These are phyloP conservation scores for Citrus unshiu DNA, from an alignment of 345 rosid species.

Conservation along the genomic window DNA sequence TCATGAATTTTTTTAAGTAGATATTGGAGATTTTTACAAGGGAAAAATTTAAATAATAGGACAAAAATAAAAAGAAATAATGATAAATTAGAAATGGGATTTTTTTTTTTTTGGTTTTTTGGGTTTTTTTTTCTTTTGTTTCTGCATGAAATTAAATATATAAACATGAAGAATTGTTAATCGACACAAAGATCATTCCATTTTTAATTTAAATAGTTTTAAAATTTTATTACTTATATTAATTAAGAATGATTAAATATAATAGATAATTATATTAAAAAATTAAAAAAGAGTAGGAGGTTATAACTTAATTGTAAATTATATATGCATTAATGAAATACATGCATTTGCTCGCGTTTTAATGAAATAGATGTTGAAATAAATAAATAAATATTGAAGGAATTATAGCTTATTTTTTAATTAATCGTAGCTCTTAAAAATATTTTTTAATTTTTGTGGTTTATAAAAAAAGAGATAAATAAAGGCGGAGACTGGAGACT, in stretches of 20 bases:
- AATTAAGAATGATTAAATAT: too few species aligned
- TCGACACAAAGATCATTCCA: too few species aligned
- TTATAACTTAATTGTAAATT: too few species aligned
- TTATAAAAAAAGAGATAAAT: neutral
- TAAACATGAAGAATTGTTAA: neutral
- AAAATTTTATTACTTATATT: too few species aligned
- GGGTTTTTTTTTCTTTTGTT: neutral
- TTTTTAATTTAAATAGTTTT: too few species aligned
- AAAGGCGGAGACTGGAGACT: neutral
- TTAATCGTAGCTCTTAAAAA: neutral
- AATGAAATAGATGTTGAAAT: too few species aligned
- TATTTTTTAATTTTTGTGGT: neutral
- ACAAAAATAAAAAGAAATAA: neutral
- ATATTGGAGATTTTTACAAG: neutral
- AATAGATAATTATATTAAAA: too few species aligned
- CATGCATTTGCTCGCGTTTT: too few species aligned
- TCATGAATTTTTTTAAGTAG: slow-evolving; percentile 1
- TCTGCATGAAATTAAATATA: neutral
- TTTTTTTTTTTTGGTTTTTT: neutral
- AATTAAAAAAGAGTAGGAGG: too few species aligned
- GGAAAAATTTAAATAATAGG: neutral
- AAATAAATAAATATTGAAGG: neutral
- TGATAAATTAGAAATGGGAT: neutral
- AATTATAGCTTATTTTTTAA: neutral
- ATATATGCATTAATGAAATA: too few species aligned